Evolutionary conservation across 2,329 filamentous ascomycete genomes (phyloP), one percentile per base, ranked within the genome.

Genomic region (Orbilia oligospora): DNA sequence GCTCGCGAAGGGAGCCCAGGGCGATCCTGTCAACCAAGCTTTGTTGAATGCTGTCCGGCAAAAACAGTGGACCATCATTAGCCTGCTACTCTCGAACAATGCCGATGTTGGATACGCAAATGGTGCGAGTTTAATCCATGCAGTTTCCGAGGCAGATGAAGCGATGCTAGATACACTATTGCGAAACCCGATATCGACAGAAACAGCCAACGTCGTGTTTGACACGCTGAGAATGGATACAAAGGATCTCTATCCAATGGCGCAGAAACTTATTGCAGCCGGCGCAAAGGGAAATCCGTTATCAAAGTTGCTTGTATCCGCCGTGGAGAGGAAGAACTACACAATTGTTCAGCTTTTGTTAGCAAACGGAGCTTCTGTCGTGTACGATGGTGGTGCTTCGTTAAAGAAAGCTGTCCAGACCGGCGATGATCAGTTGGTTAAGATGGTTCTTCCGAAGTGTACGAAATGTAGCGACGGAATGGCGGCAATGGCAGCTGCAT

Each of bases 11-110:
- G 75, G 75, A 18, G 75, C 75, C 1, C 24, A 30, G 2, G 75
- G 75, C 12, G 75, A 78, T 10, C 68, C 75, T 27, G 75, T 78
- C 6, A 56, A 78, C 27, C 61, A 68, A 8, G 75, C 75, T n/a
- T 58, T 78, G n/a, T 14, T 78, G 22, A 65, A 67, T 30, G 75
- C 75, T 14, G 75, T 78, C 14, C 61, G 75, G 22, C 55, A 72
- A n/a, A 69, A 72, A 14, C 68, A 78, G 46, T 78, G 75, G 75
- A 72, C 75, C 9, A 38, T 78, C 6, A 78, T 78, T 20, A 69
- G 48, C 22, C 20, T 78, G 5, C 36, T 78, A 18, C 55, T 78
- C n/a, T 78, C 75, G 0, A 71, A 78, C 18, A 53, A 53, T 44
- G 75, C 75, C 1, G 71, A 51, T 16, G 68, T 65, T 1, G 75